Base-by-base conservation (phyloP, 768 basidiomycete genomes). In the Agrocybe praecox region DNA sequence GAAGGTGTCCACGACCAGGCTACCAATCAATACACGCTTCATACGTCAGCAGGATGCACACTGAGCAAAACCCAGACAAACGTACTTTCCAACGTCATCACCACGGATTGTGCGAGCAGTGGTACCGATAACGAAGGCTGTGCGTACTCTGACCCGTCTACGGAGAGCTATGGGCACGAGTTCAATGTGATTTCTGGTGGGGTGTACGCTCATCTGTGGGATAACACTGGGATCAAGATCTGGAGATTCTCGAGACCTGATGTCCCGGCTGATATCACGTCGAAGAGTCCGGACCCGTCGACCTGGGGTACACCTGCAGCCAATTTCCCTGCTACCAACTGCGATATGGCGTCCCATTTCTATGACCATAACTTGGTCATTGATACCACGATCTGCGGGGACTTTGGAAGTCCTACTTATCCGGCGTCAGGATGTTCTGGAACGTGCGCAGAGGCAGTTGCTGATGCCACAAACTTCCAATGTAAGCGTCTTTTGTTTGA, bases 1-100 rank as follows among this genome's bases (percentile, higher is more conserved):
- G 91, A 93, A 65, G 87, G 88, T 17, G 88, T 92, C 52, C 82
- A 92, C 62, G 63, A 79, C 22, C 77, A 82, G 64, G 57, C 70
- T 1, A 72, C 67, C 24, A 90, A 92, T 61, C 87, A 85, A 56
- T 81, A 83, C 68, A 84, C 89, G 0, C 74, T 91, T 6, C 90
- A 92, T 67, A 86, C 81, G 18, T 73, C 78, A 8, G 65, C 70
- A 14, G 76, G 74, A 34, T 80, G 81, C 60, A 66, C 29, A 32
- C 36, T 68, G 15, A 62, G 73, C 32, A 63, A 71, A 43, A 62
- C 61, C 29, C 19, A 57, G 19, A 45, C 62, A 19, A 64, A 68
- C 34, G 62, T 69, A 19, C 66, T 66, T 36, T 69, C 71, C 48
- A 62, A 66, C 54, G 51, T 75, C 0, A 49, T 70, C 29, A 53